Conservation (phyloP, 2,329 filamentous ascomycete species). For the Venturia oleaginea region DNA sequence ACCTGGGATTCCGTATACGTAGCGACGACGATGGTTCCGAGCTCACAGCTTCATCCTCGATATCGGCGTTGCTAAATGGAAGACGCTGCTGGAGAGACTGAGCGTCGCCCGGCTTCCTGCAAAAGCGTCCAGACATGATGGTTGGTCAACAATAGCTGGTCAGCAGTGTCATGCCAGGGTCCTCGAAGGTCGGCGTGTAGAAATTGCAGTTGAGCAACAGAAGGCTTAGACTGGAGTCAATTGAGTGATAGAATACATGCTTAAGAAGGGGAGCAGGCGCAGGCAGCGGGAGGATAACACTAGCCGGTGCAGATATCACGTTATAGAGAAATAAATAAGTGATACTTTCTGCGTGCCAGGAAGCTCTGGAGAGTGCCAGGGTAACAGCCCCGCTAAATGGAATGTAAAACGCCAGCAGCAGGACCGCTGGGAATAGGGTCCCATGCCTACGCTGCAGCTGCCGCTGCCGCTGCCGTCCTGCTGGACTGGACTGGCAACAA, state of each 20-base stretch:
- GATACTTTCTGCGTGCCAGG: background rate
- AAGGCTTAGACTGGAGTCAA: background rate
- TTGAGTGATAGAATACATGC: background rate
- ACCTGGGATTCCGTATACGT: background rate
- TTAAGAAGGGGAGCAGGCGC: background rate
- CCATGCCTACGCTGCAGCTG: background rate
- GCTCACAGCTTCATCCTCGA: constrained; percentile 8
- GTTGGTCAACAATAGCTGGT: background rate
- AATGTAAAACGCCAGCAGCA: background rate
- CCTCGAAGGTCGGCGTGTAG: background rate
- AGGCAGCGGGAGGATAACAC: background rate
- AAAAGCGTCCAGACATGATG: constrained; percentile 7
- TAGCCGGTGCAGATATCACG: background rate
- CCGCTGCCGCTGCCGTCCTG: background rate
- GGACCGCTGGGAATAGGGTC: background rate
- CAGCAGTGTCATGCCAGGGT: background rate
- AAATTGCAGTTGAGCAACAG: background rate
- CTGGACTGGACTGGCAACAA: background rate
- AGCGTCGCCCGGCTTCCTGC: background rate
- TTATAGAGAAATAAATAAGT: background rate
- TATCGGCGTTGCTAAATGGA: constrained; percentile 13
- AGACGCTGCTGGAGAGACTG: constrained; percentile 13
- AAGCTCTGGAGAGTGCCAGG: background rate
- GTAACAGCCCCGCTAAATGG: background rate
- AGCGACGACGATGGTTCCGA: constrained; percentile 8